Conservation (phyloP, 805 yeast genomes). For the Candida silvicultrix region DNA sequence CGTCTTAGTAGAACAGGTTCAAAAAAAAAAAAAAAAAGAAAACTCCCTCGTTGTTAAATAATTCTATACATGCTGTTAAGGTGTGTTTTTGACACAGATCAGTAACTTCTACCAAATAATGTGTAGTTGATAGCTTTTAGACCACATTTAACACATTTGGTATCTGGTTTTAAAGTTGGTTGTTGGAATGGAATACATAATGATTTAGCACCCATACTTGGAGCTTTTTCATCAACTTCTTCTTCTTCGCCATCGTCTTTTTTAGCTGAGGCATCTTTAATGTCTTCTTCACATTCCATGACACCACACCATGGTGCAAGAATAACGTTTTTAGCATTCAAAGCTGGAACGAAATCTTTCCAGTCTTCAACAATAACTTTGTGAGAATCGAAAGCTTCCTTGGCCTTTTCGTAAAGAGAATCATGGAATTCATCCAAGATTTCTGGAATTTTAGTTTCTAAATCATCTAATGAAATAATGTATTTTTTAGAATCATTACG, state of each 20-base stretch:
- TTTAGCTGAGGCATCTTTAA: conserved; percentile 80
- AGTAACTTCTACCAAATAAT: conserved; percentile 96
- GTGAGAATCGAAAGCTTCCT: conserved; percentile 76
- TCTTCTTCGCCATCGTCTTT: conserved; percentile 78
- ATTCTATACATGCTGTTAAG: background rate
- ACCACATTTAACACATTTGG: conserved; percentile 85
- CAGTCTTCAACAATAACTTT: conserved; percentile 77
- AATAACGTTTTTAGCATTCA: conserved; percentile 86
- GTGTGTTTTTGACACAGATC: background rate
- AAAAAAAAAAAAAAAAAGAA: too few species aligned
- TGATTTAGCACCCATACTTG: conserved; percentile 99
- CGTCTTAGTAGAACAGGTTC: background rate
- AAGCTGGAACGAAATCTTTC: conserved; percentile 88
- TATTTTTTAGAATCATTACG: conserved; percentile 83
- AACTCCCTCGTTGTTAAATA: background rate
- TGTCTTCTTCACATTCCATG: conserved; percentile 91
- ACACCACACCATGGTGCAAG: conserved; percentile 98
- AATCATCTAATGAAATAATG: conserved; percentile 55
- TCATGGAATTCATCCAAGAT: conserved; percentile 77
- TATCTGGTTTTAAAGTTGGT: conserved; percentile 71
- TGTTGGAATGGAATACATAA: conserved; percentile 95
- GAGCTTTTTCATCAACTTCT: conserved; percentile 92
- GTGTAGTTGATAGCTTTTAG: conserved; percentile 74
- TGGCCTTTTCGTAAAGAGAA: conserved; percentile 72
- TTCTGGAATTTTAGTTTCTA: conserved; percentile 63